These are phyloP conservation scores for Porogramme epimiltina DNA, from an alignment of 1,284 basidiomycete genomes.

Conservation along the genomic window DNA sequence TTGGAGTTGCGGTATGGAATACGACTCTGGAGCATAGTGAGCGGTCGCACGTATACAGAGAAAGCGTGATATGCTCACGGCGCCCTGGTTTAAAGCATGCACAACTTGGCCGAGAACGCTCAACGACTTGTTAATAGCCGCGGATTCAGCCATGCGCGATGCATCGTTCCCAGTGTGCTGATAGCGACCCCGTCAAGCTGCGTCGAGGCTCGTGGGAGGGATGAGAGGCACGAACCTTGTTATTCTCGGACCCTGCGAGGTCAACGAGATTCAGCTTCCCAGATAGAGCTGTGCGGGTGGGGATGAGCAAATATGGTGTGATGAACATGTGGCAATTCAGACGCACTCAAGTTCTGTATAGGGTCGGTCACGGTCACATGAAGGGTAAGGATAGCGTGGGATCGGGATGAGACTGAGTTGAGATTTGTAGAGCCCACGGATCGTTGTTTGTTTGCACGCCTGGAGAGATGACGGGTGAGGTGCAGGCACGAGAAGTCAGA, in stretches of 20 bases:
- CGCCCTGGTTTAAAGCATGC: conserved; percentile 75
- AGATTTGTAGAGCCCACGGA: conserved; percentile 84
- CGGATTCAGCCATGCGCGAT: conserved; percentile 78
- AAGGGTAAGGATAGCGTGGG: conserved; percentile 80
- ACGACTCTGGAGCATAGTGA: conserved; percentile 47
- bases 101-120: conserved; percentile 84
- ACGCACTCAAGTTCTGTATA: conserved; percentile 49
- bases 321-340: neutral
- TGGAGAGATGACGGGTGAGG: conserved; percentile 24
- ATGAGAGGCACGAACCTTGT: conserved; percentile 53
- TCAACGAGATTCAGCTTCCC: conserved; percentile 86
- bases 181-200: neutral
- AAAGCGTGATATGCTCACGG: conserved; percentile 41
- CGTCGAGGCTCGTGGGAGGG: too few relatives aligned
- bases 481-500: neutral
- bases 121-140: conserved; percentile 84
- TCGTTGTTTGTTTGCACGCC: conserved; percentile 68
- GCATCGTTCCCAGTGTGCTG: conserved; percentile 81
- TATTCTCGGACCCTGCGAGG: conserved; percentile 87
- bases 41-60: conserved; percentile 1
- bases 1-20: conserved; percentile 87
- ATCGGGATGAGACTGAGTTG: conserved; percentile 79
- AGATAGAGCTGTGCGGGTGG: conserved; percentile 43
- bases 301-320: neutral
- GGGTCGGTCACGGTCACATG: conserved; percentile 56